Evolutionary conservation across 1,139 yeast genomes (phyloP).

Genomic region (Pichia sp.): DNA sequence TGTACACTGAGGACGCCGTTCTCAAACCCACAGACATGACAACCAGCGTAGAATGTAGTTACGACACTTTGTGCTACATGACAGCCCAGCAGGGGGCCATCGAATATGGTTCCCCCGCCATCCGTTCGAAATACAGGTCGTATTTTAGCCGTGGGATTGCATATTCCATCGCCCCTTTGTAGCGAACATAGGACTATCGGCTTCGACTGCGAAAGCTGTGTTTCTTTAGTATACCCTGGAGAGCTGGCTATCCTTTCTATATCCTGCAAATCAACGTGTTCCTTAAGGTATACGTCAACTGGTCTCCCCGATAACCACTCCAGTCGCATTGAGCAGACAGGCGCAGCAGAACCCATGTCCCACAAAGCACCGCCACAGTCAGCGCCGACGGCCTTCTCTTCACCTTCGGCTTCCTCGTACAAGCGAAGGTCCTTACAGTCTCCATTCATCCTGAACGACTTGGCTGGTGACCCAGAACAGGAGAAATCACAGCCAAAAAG

Average conservation of each 20-base stretch:
- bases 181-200: neutral
- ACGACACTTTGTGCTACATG: no score
- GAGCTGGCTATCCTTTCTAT: neutral
- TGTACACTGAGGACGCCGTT: no score
- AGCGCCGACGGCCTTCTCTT: neutral
- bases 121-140: no score
- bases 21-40: no score
- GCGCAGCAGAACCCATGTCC: neutral
- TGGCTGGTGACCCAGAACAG: constrained; percentile 3
- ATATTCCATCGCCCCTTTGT: no score
- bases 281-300: neutral
- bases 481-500: neutral
- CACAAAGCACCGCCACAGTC: constrained; percentile 6
- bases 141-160: no score
- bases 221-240: neutral
- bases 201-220: neutral
- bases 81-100: no score
- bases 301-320: neutral
- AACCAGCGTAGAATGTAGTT: no score
- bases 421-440: constrained; percentile 19
- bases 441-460: constrained; percentile 13
- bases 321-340: neutral
- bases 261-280: neutral
- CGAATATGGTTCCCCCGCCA: no score
- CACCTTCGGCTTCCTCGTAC: constrained; percentile 7